Conservation (phyloP, 164 flowering plant genomes). For the Chimonanthus praecox region DNA sequence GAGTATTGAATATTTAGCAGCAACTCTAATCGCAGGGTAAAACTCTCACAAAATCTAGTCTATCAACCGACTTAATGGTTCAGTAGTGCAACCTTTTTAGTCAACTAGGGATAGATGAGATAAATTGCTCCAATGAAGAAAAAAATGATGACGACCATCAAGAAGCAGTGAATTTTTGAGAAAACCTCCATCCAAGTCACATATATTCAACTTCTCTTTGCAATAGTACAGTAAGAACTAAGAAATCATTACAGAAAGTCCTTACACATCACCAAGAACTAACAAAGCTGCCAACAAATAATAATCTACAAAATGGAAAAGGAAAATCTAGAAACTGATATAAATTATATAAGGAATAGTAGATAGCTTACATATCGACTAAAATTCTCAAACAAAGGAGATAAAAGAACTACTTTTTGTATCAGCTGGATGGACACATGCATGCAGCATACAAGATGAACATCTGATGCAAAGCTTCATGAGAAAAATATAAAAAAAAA, state of each 20-base stretch:
- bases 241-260: background rate
- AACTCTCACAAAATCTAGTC: too few relatives aligned
- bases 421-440: background rate
- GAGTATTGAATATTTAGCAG: too few relatives aligned
- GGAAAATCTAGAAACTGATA: background rate
- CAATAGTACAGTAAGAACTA: background rate
- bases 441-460: background rate
- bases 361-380: slow-evolving; percentile 1
- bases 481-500: background rate
- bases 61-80: too few relatives aligned
- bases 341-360: background rate
- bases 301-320: background rate
- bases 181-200: too few relatives aligned
- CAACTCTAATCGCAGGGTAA: too few relatives aligned
- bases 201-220: background rate
- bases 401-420: background rate
- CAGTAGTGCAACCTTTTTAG: too few relatives aligned
- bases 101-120: too few relatives aligned
- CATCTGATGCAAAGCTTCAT: background rate
- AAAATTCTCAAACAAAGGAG: background rate
- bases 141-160: too few relatives aligned
- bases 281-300: too few relatives aligned
- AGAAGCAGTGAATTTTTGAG: too few relatives aligned
- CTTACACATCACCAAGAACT: background rate
- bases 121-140: too few relatives aligned